phyloP scores from a whole-genome alignment of 768 basidiomycete species.

The Lentinus brumalis region DNA sequence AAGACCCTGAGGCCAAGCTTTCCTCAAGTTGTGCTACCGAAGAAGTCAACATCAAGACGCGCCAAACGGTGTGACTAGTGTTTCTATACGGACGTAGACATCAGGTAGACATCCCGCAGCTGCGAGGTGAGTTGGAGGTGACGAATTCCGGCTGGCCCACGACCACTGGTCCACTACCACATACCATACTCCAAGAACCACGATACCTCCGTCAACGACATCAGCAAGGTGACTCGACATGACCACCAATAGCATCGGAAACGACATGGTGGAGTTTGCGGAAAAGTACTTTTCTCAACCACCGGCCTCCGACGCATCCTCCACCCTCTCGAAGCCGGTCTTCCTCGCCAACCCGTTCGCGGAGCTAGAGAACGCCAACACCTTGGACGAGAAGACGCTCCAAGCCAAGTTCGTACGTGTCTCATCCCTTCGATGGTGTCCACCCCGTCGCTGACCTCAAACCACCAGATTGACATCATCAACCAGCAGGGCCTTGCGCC shows the following conservation, averaged over 20 bases:
- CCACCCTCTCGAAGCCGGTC: neutral
- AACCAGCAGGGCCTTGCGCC: neutral
- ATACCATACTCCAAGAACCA: no score
- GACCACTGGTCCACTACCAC: neutral
- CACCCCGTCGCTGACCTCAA: neutral
- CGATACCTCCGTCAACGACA: neutral
- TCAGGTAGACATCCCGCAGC: no score
- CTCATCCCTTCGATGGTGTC: neutral
- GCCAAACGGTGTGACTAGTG: no score
- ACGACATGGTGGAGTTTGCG: neutral
- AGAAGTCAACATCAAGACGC: no score
- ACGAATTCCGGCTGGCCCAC: neutral
- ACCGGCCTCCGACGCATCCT: neutral
- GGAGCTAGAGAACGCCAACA: neutral
- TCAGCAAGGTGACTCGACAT: slow-evolving; percentile 1
- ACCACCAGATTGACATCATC: neutral
- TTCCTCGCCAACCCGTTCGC: neutral
- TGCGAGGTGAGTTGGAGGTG: no score
- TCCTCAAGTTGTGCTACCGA: no score
- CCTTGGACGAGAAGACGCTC: neutral
- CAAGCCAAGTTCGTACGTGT: neutral
- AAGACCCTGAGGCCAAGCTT: no score
- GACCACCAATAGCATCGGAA: slow-evolving; percentile 1
- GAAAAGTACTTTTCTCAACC: neutral
- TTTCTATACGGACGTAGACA: no score